A percentile compares a stretch with the other conserved stretches of the same genome.
phyloP scores from a whole-genome alignment of 371 early-diverging fungal species.

The Basidiobolus heterosporus region DNA sequence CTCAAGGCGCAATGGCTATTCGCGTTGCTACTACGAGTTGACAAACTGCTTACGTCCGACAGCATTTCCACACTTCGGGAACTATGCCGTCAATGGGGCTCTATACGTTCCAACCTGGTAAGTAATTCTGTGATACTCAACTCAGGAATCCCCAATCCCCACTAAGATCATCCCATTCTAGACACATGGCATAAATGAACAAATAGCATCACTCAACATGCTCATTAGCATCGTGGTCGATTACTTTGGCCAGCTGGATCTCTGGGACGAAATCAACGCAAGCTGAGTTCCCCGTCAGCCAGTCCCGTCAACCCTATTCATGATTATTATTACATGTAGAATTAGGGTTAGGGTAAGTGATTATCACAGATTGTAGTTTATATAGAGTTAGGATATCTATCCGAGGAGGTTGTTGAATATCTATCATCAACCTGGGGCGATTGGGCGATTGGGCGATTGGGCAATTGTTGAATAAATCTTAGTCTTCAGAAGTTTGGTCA shows the following conservation, averaged over 20 bases:
- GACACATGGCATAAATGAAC: slow-evolving; percentile 12
- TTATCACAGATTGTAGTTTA: too few species aligned
- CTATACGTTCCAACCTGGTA: slow-evolving; percentile 11
- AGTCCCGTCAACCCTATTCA: too few species aligned
- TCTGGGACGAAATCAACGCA: background rate
- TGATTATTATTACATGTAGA: too few species aligned
- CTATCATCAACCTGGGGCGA: too few species aligned
- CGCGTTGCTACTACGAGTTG: slow-evolving; percentile 23
- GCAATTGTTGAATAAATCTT: too few species aligned
- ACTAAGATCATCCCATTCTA: slow-evolving; percentile 1
- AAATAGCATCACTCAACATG: slow-evolving; percentile 17
- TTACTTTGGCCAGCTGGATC: slow-evolving; percentile 20
- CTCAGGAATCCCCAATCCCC: background rate
- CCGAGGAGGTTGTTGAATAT: too few species aligned
- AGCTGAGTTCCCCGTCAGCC: too few species aligned
- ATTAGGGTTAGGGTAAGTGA: too few species aligned
- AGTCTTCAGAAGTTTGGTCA: too few species aligned
- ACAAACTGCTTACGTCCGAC: slow-evolving; percentile 23
- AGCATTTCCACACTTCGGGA: slow-evolving; percentile 20
- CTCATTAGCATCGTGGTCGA: slow-evolving; percentile 18
- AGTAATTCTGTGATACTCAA: background rate
- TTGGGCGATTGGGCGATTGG: too few species aligned
- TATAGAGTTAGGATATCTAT: too few species aligned
- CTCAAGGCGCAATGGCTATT: slow-evolving; percentile 24
- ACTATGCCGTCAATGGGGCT: slow-evolving; percentile 21